Evolutionary conservation across 1,284 basidiomycete species (phyloP).

Genomic region (Fistulina hepatica): DNA sequence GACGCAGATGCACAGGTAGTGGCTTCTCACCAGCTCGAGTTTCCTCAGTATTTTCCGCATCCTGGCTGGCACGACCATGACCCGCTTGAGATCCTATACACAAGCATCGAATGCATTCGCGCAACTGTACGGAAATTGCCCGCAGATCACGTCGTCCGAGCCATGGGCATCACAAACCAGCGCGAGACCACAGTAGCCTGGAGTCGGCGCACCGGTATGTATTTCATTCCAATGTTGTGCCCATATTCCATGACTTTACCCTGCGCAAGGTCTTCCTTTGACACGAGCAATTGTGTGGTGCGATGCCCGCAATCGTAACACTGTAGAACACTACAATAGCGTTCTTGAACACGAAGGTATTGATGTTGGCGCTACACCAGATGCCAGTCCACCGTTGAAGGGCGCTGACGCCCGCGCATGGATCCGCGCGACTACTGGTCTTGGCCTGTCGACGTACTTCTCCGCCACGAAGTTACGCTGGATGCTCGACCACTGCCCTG

Average conservation of each 20-base stretch:
- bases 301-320: slow-evolving; percentile 81
- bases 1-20: slow-evolving; percentile 84
- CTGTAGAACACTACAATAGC: slow-evolving; percentile 74
- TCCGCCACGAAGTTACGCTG: slow-evolving; percentile 93
- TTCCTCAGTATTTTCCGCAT: slow-evolving; percentile 83
- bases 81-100: slow-evolving; percentile 74
- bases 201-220: slow-evolving; percentile 84
- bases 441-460: slow-evolving; percentile 95
- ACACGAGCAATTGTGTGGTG: slow-evolving; percentile 95
- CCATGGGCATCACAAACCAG: slow-evolving; percentile 89
- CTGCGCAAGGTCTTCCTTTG: no score
- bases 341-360: no score
- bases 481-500: slow-evolving; percentile 88
- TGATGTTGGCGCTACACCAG: slow-evolving; percentile 2
- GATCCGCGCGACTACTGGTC: slow-evolving; percentile 87
- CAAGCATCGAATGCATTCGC: slow-evolving; percentile 75
- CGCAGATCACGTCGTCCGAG: slow-evolving; percentile 12
- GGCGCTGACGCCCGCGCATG: no score
- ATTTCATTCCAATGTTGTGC: no score
- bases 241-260: no score
- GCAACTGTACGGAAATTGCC: no score
- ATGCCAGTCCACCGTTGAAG: slow-evolving; percentile 11
- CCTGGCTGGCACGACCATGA: slow-evolving; percentile 98
- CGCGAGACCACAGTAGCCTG: slow-evolving; percentile 94
- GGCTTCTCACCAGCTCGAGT: slow-evolving; percentile 82